Percentiles rank a stretch among this genome's conserved stretches.
These are phyloP conservation scores for Nematocida homosporus DNA, from an alignment of 371 early-diverging fungal genomes.

Conservation along the genomic window DNA sequence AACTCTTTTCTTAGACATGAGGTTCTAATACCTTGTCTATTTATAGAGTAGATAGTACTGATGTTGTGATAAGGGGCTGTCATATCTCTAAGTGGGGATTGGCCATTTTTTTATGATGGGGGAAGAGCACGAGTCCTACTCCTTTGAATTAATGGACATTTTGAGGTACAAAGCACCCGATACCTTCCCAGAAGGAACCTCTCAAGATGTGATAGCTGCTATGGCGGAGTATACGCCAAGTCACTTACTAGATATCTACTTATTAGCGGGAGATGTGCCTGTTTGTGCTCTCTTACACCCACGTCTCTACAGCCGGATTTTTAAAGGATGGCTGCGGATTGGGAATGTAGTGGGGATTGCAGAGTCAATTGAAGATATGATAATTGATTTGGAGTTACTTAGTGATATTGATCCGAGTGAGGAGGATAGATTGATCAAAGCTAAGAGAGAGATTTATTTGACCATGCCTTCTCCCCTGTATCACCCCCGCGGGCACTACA, in stretches of 20 bases:
- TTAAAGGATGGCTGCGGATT: conserved; percentile 45
- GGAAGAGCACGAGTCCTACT: neutral
- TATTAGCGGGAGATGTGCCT: neutral
- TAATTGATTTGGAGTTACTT: conserved; percentile 5
- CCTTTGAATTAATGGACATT: conserved; percentile 43
- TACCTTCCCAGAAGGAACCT: neutral
- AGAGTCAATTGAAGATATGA: conserved; percentile 30
- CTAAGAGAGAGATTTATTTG: conserved; percentile 26
- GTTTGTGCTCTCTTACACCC: conserved; percentile 51
- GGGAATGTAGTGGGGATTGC: conserved; percentile 19
- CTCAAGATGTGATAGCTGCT: neutral
- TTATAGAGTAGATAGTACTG: neutral
- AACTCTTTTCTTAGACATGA: neutral
- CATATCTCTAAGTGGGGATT: no score
- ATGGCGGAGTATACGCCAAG: conserved; percentile 1
- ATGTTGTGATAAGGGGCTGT: neutral
- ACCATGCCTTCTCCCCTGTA: conserved; percentile 27
- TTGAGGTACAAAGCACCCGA: conserved; percentile 32
- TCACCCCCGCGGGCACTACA: conserved; percentile 19
- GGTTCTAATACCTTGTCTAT: neutral
- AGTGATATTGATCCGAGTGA: neutral
- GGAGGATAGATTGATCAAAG: neutral
- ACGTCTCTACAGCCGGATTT: conserved; percentile 15
- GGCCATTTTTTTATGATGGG: conserved; percentile 54
- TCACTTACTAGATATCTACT: conserved; percentile 36